Percentiles rank a stretch among this genome's conserved stretches.
Evolutionary conservation across 371 early-diverging fungal genomes (phyloP).

Genomic region (Blakeslea trispora): DNA sequence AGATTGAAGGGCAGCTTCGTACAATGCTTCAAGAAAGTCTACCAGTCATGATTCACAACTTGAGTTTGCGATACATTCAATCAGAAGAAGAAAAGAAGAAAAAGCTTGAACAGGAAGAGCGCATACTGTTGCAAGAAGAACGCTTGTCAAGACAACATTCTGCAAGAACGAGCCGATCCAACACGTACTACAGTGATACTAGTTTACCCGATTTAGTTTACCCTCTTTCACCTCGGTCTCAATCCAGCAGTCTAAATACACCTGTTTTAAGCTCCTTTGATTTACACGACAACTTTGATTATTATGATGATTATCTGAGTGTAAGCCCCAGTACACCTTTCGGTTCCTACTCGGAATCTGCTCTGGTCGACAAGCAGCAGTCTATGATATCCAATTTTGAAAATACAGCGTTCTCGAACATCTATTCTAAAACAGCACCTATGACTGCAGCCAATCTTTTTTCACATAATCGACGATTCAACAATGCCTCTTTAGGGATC

Average conservation of each 20-base stretch:
- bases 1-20: slow-evolving; percentile 89
- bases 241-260: slow-evolving; percentile 11
- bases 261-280: slow-evolving; percentile 11
- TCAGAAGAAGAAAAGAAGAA: slow-evolving; percentile 25
- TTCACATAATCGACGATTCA: slow-evolving; percentile 19
- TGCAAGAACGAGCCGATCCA: neutral
- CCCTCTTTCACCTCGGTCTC: slow-evolving; percentile 8
- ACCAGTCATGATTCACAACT: slow-evolving; percentile 90
- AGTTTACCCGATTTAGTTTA: slow-evolving; percentile 19
- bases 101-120: slow-evolving; percentile 20
- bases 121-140: neutral
- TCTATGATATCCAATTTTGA: neutral
- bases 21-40: slow-evolving; percentile 91
- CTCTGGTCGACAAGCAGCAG: slow-evolving; percentile 20
- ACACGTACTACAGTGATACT: slow-evolving; percentile 3
- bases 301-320: slow-evolving; percentile 21
- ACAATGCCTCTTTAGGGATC: slow-evolving; percentile 3
- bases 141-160: no score
- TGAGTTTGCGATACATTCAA: slow-evolving; percentile 53
- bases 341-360: neutral
- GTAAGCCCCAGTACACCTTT: slow-evolving; percentile 22
- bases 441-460: slow-evolving; percentile 27
- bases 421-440: slow-evolving; percentile 8
- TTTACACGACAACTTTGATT: neutral
- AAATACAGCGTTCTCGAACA: neutral